phyloP scores from a whole-genome alignment of 495 filamentous ascomycete genomes.

The Rhypophila decipiens region DNA sequence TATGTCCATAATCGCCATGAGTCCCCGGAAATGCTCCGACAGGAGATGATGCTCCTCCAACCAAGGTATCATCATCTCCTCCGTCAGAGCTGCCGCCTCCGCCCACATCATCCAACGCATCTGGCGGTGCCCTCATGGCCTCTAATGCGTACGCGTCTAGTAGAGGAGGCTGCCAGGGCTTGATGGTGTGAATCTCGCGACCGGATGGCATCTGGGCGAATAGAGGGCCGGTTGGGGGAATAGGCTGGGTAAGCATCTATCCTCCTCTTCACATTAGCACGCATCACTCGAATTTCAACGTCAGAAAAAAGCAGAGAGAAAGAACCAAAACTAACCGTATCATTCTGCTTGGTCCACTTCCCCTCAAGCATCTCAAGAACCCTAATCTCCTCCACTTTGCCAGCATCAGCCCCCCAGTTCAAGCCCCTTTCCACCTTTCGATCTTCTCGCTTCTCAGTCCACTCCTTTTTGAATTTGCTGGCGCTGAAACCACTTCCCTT shows the following conservation, averaged over 20 bases:
- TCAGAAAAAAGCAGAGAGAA: neutral
- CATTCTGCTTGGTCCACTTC: constrained; percentile 90
- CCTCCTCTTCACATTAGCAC: neutral
- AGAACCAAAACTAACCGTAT: constrained; percentile 58
- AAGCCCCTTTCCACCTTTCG: constrained; percentile 60
- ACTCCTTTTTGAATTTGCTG: constrained; percentile 64
- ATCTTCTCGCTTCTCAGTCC: constrained; percentile 62
- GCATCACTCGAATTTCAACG: neutral
- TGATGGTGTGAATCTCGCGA: constrained; percentile 70
- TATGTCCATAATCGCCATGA: constrained; percentile 17
- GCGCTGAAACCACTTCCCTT: constrained; percentile 33
- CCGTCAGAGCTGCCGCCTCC: constrained; percentile 33
- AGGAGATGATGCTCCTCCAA: constrained; percentile 9
- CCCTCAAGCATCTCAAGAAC: constrained; percentile 79
- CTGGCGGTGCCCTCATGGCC: constrained; percentile 44
- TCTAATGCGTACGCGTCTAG: constrained; percentile 52
- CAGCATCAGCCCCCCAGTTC: constrained; percentile 77
- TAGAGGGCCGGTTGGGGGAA: constrained; percentile 64
- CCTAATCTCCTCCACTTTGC: constrained; percentile 73
- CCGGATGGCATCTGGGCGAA: constrained; percentile 77
- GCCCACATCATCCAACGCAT: constrained; percentile 44
- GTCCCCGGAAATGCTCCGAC: constrained; percentile 34
- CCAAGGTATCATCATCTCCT: constrained; percentile 38
- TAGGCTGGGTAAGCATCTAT: constrained; percentile 72
- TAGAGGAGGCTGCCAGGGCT: constrained; percentile 50